Evolutionary conservation across 345 rosid genomes (phyloP).

Genomic region (Citrus mangshanensis): DNA sequence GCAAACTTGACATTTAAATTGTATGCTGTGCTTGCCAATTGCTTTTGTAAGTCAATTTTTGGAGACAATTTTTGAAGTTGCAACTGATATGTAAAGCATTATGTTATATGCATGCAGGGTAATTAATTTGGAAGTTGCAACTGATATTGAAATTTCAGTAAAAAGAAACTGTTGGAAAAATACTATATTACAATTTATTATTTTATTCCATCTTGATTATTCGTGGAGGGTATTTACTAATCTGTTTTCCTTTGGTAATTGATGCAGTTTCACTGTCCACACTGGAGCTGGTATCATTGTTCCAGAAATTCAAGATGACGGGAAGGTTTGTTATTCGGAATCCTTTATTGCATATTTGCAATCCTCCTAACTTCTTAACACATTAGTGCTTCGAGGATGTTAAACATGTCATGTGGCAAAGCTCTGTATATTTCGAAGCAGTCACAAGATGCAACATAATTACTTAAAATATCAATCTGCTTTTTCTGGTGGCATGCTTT

Average conservation of each 20-base stretch:
- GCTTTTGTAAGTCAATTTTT: no score
- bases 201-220: slow-evolving; percentile 2
- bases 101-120: background rate
- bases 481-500: background rate
- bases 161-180: background rate
- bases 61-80: background rate
- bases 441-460: background rate
- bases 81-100: background rate
- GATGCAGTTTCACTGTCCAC: slow-evolving; percentile 68
- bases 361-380: background rate
- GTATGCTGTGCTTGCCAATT: background rate
- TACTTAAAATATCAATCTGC: background rate
- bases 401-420: background rate
- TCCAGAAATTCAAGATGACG: slow-evolving; percentile 84
- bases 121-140: background rate
- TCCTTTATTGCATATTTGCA: background rate
- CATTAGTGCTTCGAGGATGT: background rate
- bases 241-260: background rate
- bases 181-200: background rate
- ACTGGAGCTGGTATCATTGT: slow-evolving; percentile 95
- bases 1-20: background rate
- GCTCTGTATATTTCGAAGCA: background rate
- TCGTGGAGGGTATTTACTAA: background rate
- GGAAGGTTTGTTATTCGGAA: slow-evolving; percentile 41
- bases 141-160: background rate